Base-by-base conservation (phyloP, 352 stramenopile species). In the Phytophthora ohioensis region DNA sequence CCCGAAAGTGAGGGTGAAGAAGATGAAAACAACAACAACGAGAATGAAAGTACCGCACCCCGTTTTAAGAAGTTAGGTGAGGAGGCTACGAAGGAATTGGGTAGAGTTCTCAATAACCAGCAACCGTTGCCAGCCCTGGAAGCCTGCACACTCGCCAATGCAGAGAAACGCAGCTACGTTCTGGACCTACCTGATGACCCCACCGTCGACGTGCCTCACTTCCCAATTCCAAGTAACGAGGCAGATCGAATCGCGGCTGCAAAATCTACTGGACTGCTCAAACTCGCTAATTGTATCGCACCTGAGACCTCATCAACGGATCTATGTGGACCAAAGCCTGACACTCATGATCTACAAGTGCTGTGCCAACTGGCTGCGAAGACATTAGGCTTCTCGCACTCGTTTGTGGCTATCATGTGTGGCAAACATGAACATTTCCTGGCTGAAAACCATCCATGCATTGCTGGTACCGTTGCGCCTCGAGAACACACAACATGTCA, bases 401-500 rank as follows among this genome's bases (percentile, higher is more conserved):
- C 71, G 1, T 71, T 90, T 46, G 79, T 90, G 45, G 84, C 79
- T 11, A 62, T 92, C 45, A 78, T 91, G 54, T 70, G 72, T 35
- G 31, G 76, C 2, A 68, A 85, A 35, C 68, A 79, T 32, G 67
- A 82, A 21, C 75, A 82, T 42, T 58, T 87, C 30, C 31, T 85
- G 32, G 79, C 78, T 0, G 67, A 47, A 17, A 87, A 75, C 2
- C 48, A 79, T 36, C 62, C 67, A 11, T 61, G 47, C 17, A 64
- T 75, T 43, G 34, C 57, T 21, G 46, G 55, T 62, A 47, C 67
- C 49, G 66, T 69, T 73, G 48, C 88, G 8, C 69, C 80, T 5
- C 80, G 84, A 54, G 69, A 79, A n/a, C 70, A 90, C 17, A 78
- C 79, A 1, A 76, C 88, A 7, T 90, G 84, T 45, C 71, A 85